Conservation (phyloP, 345 rosid genomes). For the Linum lewisii region DNA sequence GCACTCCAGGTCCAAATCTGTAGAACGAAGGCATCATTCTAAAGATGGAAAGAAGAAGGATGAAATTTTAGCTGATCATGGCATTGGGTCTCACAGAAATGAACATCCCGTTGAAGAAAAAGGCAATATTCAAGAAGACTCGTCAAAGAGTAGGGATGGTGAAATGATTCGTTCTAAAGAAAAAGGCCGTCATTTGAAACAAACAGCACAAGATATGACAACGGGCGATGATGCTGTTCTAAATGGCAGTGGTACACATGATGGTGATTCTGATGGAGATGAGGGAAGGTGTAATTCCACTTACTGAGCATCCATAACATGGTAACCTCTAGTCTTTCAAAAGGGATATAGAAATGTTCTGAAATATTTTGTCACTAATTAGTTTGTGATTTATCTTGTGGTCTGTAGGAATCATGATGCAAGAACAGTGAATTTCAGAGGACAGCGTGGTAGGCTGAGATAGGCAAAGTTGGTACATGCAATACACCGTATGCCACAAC, state of each 20-base stretch:
- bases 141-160: not conserved
- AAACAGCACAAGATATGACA: not conserved
- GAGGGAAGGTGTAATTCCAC: constrained; percentile 10
- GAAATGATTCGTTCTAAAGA: not conserved
- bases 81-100: not conserved
- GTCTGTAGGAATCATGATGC: constrained; percentile 25
- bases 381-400: constrained; percentile 3
- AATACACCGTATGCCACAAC: not conserved
- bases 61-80: constrained; percentile 12
- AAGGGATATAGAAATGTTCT: not conserved
- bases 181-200: not conserved
- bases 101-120: not conserved
- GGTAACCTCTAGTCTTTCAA: constrained; percentile 13
- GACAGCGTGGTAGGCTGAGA: constrained; percentile 6
- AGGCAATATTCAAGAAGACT: not conserved
- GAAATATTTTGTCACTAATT: constrained; percentile 8
- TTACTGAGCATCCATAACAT: constrained; percentile 8
- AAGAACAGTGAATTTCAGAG: constrained; percentile 1
- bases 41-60: constrained; percentile 18
- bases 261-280: constrained; percentile 2
- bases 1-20: constrained; percentile 38
- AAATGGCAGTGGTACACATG: constrained; percentile 1
- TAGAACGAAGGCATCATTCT: constrained; percentile 21
- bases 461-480: constrained; percentile 7
- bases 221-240: constrained; percentile 6